Base-by-base conservation (phyloP, 331 rosid species). In the Telfairia occidentalis region DNA sequence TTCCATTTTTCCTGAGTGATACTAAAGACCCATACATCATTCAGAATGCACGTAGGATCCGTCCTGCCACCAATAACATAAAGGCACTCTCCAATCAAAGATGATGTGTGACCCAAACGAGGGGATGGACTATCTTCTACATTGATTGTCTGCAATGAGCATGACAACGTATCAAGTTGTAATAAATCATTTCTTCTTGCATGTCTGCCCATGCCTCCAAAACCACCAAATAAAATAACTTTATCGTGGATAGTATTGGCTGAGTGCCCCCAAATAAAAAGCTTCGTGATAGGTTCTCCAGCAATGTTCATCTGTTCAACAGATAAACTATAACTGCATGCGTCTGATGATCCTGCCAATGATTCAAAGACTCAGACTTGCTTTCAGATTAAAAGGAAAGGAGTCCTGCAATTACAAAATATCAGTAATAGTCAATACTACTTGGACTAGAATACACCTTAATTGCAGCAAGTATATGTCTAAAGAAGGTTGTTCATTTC, bases 121-220 rank as follows among this genome's bases (percentile, higher is more conserved):
- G 92, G 84, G 70, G 92, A 81, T 10, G 92, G 92, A 26, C 79
- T 42, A 10, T 80, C 81, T 73, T 55, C 82, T 26, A 83, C 76
- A 12, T 9, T 34, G 58, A 88, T 75, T 12, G 71, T 78, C 57
- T 82, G 85, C 79, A 91, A 82, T 21, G 75, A 74, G 78, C 90
- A 92, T 73, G 77, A 83, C 57, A 49, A 49, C 19, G 91, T 78
- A 85, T 90, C 87, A 75, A 94, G 86, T 73, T 84, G 82, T 79
- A 90, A 78, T 59, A 80, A 81, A 74, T 83, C 85, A 80, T 84
- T 89, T 81, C 93, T 87, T 74, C 96, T 85, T 0, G 86, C 92
- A 86, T 91, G 98, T 71, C 96, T 90, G 30, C 98, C 98, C 72
- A 75, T 13, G 72, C 98, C 97, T 83, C 98, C 98, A 84, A 94